A percentile compares a stretch with the other conserved stretches of the same genome.
phyloP scores from a whole-genome alignment of 805 yeast genomes.

The Metschnikowia continentalis region DNA sequence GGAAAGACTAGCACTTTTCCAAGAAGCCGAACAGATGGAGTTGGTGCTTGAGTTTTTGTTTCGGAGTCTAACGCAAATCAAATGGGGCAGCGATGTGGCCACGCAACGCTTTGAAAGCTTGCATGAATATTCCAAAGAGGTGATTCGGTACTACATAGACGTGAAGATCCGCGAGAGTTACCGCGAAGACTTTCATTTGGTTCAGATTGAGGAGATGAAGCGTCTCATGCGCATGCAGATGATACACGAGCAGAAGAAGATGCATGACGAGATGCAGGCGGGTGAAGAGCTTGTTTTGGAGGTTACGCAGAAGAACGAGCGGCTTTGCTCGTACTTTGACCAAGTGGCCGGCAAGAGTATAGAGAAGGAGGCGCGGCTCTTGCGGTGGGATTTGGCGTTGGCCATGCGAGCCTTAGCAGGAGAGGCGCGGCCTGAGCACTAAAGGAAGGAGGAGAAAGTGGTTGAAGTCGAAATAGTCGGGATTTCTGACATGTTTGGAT shows the following conservation, averaged over 20 bases:
- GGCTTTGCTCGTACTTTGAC: conserved; percentile 9
- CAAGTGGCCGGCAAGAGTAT: conserved; percentile 5
- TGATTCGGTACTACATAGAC: conserved; percentile 10
- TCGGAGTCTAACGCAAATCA: conserved; percentile 11
- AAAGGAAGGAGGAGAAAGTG: no score
- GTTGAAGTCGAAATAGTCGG: no score
- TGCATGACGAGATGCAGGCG: conserved; percentile 11
- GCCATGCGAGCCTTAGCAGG: background rate
- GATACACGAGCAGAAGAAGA: conserved; percentile 10
- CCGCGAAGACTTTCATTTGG: conserved; percentile 10
- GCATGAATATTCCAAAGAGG: conserved; percentile 11
- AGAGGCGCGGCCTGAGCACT: background rate
- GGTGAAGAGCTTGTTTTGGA: conserved; percentile 7
- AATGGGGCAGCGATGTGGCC: conserved; percentile 7
- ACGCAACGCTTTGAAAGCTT: conserved; percentile 6
- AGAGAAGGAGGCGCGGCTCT: conserved; percentile 5
- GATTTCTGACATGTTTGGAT: no score
- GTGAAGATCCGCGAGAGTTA: conserved; percentile 8
- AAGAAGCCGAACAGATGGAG: conserved; percentile 7
- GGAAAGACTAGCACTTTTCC: conserved; percentile 13
- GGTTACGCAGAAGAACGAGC: conserved; percentile 6
- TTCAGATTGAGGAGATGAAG: conserved; percentile 12
- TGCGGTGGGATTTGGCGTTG: conserved; percentile 11
- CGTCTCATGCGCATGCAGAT: conserved; percentile 11
- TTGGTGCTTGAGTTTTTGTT: conserved; percentile 10